Evolutionary conservation across 306 rosid genomes (phyloP), one percentile per base, ranked within the genome.

Genomic region (Quercus rubra): DNA sequence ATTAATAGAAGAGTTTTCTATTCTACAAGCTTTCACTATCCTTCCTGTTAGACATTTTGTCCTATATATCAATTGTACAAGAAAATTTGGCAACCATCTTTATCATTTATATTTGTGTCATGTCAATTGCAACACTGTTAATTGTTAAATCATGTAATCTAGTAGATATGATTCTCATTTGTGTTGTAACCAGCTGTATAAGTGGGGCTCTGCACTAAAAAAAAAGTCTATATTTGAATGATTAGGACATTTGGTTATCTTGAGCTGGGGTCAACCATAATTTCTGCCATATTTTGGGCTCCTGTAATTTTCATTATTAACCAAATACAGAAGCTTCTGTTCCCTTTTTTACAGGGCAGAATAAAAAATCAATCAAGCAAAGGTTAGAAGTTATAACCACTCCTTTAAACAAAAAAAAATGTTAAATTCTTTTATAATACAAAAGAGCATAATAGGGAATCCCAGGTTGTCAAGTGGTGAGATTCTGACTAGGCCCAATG

Each of bases 151-250:
- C 52, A 67, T 72, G 74, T 71, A 92, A 92, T 89, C 90, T 88
- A 82, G 64, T 85, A 81, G 93, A 89, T 91, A 70, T 91, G 91
- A 89, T 90, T 89, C 84, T 88, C 75, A 78, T 76, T 82, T 77
- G 82, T 83, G 97, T 89, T 90, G 98, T 86, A 90, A 95, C 89
- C 97, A 95, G 99, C 99, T 95, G 99, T 89, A 76, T 85, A 78
- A 80, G 90, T 94, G 87, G 93, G 91, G 81, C 82, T 79, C 80
- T 58, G 74, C 69, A 77, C 77, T 76, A 66, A 41, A 67, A 56
- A 61, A 79, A 88, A 91, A 85, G 89, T 89, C 88, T 86, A 85
- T 49, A 90, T 86, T 84, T 67, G 76, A 87, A 92, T 91, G 84
- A 91, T 93, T 86, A 83, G 55, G 87, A 86, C 84, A 75, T 59